Base-by-base conservation (phyloP, 192 early-diverging fungal species). In the Mortierella antarctica region DNA sequence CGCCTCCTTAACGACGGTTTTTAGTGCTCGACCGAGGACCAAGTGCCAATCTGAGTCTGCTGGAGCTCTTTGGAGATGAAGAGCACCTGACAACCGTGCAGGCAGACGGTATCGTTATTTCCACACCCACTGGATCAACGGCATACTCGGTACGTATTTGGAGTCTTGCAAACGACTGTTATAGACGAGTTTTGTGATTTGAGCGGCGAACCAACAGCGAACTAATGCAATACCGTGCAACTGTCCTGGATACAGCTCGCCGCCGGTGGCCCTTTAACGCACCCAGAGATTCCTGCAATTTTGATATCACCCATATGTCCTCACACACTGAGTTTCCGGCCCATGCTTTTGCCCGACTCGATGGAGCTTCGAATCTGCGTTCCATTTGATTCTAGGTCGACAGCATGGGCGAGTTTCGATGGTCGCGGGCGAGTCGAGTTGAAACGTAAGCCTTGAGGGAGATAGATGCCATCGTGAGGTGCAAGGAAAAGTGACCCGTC, bases 391-490 rank as follows among this genome's bases (percentile, higher is more conserved):
- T 91, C 91, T 15, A 88, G 98, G 14, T 90, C 88, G 58, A 95
- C 95, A 1, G 98, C 96, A 11, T 99, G 96, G 96, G 97, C 91
- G 57, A 89, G 91, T 67, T 97, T 98, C 69, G 98, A 99, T 74
- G 98, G 97, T 4, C 89, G 98, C 42, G 91, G 96, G 62, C 90
- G 98, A 2, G 92, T 95, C 0, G 94, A 99, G 69, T 86, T 99
- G 42, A 84, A 87, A 48, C 89, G 92, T 89, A 86, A 67, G 78
- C 45, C 31, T 65, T 49, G 31, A 57, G 21, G 31, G 31, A 31
- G 3, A 31, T 1, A 2, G 31, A 31, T 31, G 31, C 31, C 31
- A 31, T 31, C 31, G 31, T n/a, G n/a, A n/a, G n/a, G 31, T 12
- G 5, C n/a, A 44, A 40, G 9, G 5, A 40, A 40, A 57, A 57